These are phyloP conservation scores for Coelastrella sp. DNA, from an alignment of 139 green algal species.

Conservation along the genomic window DNA sequence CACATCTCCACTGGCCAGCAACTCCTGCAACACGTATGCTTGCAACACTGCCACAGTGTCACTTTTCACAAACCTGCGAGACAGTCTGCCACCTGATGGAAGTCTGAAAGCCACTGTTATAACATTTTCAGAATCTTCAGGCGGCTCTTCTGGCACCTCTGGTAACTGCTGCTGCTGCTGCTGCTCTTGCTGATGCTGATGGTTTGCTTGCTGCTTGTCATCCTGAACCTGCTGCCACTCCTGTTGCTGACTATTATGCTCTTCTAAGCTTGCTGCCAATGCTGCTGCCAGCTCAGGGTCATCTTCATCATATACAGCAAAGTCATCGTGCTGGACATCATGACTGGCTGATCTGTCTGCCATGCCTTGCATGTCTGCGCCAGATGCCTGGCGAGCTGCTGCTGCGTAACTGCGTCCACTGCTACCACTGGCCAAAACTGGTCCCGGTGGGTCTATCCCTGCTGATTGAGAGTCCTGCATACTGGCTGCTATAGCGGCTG, in stretches of 20 bases:
- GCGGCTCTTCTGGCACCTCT: constrained; percentile 45
- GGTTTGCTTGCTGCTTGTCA: background rate
- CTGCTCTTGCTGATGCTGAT: background rate
- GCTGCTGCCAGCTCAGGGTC: constrained; percentile 60
- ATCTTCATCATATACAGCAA: background rate
- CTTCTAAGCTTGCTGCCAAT: constrained; percentile 71
- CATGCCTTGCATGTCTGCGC: background rate
- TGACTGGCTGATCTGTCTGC: background rate
- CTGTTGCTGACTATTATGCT: constrained; percentile 26
- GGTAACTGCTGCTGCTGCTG: background rate
- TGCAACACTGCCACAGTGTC: constrained; percentile 37
- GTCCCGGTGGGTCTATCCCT: constrained; percentile 2
- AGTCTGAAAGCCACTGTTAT: constrained; percentile 44
- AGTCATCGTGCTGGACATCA: background rate
- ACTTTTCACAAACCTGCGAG: background rate
- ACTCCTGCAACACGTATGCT: constrained; percentile 37
- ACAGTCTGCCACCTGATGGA: constrained; percentile 13
- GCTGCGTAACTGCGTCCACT: background rate
- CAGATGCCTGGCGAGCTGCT: background rate
- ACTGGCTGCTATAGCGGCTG: constrained; percentile 73
- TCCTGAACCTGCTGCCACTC: too few relatives aligned
- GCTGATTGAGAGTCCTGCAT: constrained; percentile 51
- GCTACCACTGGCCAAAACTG: constrained; percentile 7
- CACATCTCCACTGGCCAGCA: background rate
- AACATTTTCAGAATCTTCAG: background rate